These are phyloP conservation scores for Trypanosoma brucei DNA, from an alignment of 208 protist species.

Conservation along the genomic window DNA sequence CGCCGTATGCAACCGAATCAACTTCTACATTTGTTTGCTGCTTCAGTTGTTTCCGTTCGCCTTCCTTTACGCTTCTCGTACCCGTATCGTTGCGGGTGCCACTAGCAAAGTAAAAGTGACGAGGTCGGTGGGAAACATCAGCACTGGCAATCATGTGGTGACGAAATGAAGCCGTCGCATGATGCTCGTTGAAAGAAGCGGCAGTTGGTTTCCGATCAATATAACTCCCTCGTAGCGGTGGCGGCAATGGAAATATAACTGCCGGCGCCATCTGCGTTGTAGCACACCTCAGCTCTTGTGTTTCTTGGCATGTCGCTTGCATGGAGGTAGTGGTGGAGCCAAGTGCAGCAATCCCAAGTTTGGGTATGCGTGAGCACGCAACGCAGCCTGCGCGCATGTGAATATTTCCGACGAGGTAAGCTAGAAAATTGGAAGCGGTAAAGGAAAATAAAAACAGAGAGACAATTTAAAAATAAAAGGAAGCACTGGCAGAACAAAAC, in stretches of 20 bases:
- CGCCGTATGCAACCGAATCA: constrained; percentile 8
- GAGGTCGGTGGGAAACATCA: constrained; percentile 68
- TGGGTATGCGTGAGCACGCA: neutral
- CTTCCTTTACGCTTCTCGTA: neutral
- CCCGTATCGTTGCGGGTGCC: neutral
- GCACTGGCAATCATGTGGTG: constrained; percentile 43
- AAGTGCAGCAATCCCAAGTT: neutral
- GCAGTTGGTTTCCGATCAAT: constrained; percentile 54
- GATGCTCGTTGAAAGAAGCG: constrained; percentile 45
- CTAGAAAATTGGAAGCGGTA: neutral
- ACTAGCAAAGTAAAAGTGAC: constrained; percentile 28
- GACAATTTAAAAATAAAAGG: too few species aligned
- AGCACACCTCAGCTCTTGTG: neutral
- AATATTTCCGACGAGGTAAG: neutral
- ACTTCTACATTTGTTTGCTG: neutral
- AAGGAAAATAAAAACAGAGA: too few species aligned
- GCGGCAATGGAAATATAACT: constrained; percentile 14
- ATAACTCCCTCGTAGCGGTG: constrained; percentile 48
- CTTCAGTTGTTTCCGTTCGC: neutral
- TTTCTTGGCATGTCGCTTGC: too few species aligned
- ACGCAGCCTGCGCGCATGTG: neutral
- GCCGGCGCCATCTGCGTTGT: neutral
- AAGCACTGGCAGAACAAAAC: too few species aligned
- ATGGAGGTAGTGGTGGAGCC: too few species aligned
- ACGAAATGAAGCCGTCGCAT: constrained; percentile 58